These are phyloP conservation scores for Gossypium davidsonii DNA, from an alignment of 441 rosid species.

Conservation along the genomic window DNA sequence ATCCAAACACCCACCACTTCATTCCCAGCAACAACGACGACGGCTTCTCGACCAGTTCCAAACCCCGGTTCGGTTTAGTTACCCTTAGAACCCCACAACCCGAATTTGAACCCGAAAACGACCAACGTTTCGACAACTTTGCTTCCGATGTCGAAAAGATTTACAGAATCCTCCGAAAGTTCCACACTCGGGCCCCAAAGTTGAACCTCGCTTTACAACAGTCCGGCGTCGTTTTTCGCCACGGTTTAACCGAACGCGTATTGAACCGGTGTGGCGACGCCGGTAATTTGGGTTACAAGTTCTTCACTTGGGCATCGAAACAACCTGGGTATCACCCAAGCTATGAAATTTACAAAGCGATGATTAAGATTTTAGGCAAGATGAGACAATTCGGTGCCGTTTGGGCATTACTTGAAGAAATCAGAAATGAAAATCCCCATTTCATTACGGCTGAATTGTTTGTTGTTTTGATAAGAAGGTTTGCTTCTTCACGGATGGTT, in stretches of 20 bases:
- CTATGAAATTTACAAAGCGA: constrained; percentile 65
- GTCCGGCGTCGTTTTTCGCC: constrained; percentile 52
- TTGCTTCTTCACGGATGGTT: constrained; percentile 78
- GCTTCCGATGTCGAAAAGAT: constrained; percentile 68
- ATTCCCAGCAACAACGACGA: neutral
- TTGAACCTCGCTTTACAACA: constrained; percentile 66
- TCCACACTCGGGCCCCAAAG: constrained; percentile 65
- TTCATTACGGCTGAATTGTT: constrained; percentile 66
- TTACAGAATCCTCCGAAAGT: constrained; percentile 59
- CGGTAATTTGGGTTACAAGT: constrained; percentile 67
- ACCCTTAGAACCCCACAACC: constrained; percentile 22
- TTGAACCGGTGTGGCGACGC: constrained; percentile 79
- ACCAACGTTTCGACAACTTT: constrained; percentile 37
- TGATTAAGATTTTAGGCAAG: constrained; percentile 70
- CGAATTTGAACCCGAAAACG: constrained; percentile 7
- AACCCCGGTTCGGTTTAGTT: constrained; percentile 36
- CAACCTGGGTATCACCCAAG: constrained; percentile 63
- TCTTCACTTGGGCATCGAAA: constrained; percentile 71
- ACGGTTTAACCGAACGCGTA: constrained; percentile 60
- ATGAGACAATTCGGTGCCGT: constrained; percentile 88
- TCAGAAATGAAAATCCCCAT: constrained; percentile 51
- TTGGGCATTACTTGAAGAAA: constrained; percentile 80
- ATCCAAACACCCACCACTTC: neutral
- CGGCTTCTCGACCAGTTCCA: constrained; percentile 10
- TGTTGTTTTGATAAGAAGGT: constrained; percentile 67